These are phyloP conservation scores for Hymenoscyphus infarciens DNA, from an alignment of 2,329 filamentous ascomycete species.

Conservation along the genomic window DNA sequence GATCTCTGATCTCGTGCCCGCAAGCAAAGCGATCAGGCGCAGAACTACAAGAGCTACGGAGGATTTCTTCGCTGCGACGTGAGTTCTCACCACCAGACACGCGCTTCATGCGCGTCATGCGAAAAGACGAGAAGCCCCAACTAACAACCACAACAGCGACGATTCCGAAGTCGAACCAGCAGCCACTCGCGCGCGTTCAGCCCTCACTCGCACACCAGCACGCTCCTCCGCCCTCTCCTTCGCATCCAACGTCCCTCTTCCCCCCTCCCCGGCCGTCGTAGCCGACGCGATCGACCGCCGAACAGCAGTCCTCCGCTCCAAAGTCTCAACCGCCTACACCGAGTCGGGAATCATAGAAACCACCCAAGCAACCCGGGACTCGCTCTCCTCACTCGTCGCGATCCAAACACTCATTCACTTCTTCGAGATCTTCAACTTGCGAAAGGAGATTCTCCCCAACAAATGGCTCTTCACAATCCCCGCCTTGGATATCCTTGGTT, in stretches of 20 bases:
- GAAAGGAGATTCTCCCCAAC: slow-evolving; percentile 66
- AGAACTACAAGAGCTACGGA: slow-evolving; percentile 43
- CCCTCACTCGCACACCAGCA: slow-evolving; percentile 33
- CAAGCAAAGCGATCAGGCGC: slow-evolving; percentile 46
- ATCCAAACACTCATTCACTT: slow-evolving; percentile 65
- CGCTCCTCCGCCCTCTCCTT: slow-evolving; percentile 37
- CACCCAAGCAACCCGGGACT: slow-evolving; percentile 63
- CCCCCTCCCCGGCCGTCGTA: slow-evolving; percentile 75
- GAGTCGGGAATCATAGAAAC: slow-evolving; percentile 64
- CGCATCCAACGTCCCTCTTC: slow-evolving; percentile 62
- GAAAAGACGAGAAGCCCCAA: not conserved
- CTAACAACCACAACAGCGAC: slow-evolving; percentile 24
- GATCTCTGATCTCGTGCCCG: slow-evolving; percentile 36
- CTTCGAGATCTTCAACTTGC: slow-evolving; percentile 68
- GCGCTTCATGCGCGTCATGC: slow-evolving; percentile 20
- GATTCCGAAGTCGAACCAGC: slow-evolving; percentile 34
- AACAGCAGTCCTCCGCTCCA: slow-evolving; percentile 61
- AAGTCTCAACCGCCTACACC: slow-evolving; percentile 61
- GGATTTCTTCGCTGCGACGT: slow-evolving; percentile 33
- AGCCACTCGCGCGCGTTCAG: slow-evolving; percentile 29
- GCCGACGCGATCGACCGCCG: slow-evolving; percentile 72
- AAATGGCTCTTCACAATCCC: slow-evolving; percentile 72
- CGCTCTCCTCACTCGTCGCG: slow-evolving; percentile 67
- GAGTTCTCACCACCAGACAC: slow-evolving; percentile 23
- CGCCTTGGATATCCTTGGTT: slow-evolving; percentile 52